Conservation (phyloP, 73 alveolate species). For the Urostyla sp. region DNA sequence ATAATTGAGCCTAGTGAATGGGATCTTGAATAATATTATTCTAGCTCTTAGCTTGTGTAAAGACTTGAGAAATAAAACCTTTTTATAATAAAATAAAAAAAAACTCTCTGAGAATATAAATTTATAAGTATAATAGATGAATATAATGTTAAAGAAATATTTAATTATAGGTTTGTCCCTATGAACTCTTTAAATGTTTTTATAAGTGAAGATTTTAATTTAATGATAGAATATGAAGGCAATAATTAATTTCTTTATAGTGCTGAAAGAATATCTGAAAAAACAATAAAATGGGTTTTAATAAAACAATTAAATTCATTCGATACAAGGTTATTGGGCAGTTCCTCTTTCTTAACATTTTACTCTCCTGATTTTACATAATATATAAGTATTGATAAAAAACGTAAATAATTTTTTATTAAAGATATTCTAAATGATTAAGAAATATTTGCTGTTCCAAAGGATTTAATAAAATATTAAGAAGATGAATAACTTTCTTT, state of each 20-base stretch:
- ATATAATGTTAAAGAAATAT: too few species aligned
- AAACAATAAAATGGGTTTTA: not conserved
- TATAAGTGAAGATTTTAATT: not conserved
- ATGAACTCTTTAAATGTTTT: not conserved
- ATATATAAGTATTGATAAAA: too few species aligned
- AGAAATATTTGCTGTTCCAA: not conserved
- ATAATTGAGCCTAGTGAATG: not conserved
- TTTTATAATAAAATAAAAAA: too few species aligned
- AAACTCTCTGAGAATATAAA: not conserved
- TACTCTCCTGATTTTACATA: not conserved
- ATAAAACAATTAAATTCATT: not conserved
- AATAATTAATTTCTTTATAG: too few species aligned
- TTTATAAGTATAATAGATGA: not conserved
- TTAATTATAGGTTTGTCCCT: not conserved
- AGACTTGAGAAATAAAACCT: not conserved
- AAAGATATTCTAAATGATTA: not conserved
- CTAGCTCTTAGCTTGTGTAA: not conserved
- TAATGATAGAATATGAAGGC: not conserved
- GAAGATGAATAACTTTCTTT: not conserved
- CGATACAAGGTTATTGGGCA: not conserved
- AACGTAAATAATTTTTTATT: too few species aligned
- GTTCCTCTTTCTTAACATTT: not conserved
- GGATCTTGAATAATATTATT: not conserved
- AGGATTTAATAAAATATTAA: too few species aligned
- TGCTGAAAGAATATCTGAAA: not conserved